Evolutionary conservation across 2,329 filamentous ascomycete genomes (phyloP).

Genomic region (Trichoderma brevicompactum): DNA sequence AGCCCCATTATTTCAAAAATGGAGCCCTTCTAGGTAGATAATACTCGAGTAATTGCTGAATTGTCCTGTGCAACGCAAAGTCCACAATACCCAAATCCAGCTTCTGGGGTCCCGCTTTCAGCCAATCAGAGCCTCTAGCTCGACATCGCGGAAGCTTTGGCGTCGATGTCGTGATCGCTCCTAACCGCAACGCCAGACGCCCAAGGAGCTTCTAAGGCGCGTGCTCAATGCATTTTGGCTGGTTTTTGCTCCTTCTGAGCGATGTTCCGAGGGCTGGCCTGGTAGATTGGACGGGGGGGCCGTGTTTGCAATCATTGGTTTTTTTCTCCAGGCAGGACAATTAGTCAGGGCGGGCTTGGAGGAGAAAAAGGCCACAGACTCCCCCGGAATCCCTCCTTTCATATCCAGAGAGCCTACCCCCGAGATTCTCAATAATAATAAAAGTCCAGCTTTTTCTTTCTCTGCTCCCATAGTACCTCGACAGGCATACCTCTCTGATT

Average conservation of each 20-base stretch:
- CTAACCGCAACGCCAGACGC: constrained; percentile 40
- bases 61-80: neutral
- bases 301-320: constrained; percentile 17
- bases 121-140: constrained; percentile 44
- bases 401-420: constrained; percentile 16
- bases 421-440: constrained; percentile 12
- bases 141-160: constrained; percentile 54
- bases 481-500: neutral
- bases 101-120: constrained; percentile 25
- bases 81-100: constrained; percentile 9
- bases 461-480: constrained; percentile 4
- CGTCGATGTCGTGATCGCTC: constrained; percentile 58
- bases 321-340: constrained; percentile 19
- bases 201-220: constrained; percentile 41
- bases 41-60: constrained; percentile 15
- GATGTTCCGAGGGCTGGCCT: constrained; percentile 15
- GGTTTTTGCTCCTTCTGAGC: constrained; percentile 2
- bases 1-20: constrained; percentile 25
- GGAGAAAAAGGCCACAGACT: constrained; percentile 13
- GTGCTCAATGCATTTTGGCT: constrained; percentile 41
- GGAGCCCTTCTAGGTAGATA: constrained; percentile 15
- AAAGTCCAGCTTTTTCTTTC: constrained; percentile 4
- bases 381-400: constrained; percentile 20
- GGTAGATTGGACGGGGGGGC: constrained; percentile 14
- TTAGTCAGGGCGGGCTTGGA: constrained; percentile 25